Conservation (phyloP, 1,139 yeast genomes). For the Debaryomyces subglobosus region DNA sequence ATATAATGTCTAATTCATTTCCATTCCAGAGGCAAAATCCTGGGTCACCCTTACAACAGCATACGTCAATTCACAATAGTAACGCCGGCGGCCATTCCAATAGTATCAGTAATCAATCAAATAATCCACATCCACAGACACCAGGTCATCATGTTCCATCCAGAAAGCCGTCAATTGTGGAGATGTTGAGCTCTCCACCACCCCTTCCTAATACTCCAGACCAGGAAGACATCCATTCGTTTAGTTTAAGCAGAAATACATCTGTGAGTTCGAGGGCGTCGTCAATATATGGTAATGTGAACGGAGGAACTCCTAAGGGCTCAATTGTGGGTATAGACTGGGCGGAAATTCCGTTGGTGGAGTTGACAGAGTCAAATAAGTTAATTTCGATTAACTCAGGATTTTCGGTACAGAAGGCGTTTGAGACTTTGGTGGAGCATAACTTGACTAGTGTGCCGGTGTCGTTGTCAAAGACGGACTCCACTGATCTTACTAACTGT, state of each 20-base stretch:
- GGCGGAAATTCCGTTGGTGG: constrained; percentile 71
- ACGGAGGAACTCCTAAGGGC: constrained; percentile 14
- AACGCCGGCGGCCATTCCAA: not conserved
- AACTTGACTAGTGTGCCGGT: constrained; percentile 89
- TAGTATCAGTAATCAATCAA: not conserved
- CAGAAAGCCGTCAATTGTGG: constrained; percentile 80
- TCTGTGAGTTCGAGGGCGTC: constrained; percentile 41
- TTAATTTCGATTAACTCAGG: constrained; percentile 65
- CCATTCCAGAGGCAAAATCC: constrained; percentile 14
- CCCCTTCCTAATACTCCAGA: constrained; percentile 46
- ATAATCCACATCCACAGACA: constrained; percentile 12
- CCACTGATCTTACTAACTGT: constrained; percentile 60
- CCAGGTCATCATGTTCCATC: constrained; percentile 19
- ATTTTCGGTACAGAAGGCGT: constrained; percentile 82
- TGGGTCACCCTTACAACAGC: constrained; percentile 12
- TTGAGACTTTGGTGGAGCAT: constrained; percentile 70
- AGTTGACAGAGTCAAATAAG: constrained; percentile 78
- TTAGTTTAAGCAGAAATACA: constrained; percentile 49
- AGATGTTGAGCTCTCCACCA: constrained; percentile 82
- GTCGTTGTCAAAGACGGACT: constrained; percentile 36
- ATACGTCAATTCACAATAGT: constrained; percentile 1
- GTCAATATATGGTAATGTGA: constrained; percentile 12
- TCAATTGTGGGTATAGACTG: constrained; percentile 53
- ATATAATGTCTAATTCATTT: constrained; percentile 11
- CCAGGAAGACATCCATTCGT: constrained; percentile 38